A percentile compares a stretch with the other conserved stretches of the same genome.
phyloP scores from a whole-genome alignment of 1,284 basidiomycete species.

The Peniophora sp. region DNA sequence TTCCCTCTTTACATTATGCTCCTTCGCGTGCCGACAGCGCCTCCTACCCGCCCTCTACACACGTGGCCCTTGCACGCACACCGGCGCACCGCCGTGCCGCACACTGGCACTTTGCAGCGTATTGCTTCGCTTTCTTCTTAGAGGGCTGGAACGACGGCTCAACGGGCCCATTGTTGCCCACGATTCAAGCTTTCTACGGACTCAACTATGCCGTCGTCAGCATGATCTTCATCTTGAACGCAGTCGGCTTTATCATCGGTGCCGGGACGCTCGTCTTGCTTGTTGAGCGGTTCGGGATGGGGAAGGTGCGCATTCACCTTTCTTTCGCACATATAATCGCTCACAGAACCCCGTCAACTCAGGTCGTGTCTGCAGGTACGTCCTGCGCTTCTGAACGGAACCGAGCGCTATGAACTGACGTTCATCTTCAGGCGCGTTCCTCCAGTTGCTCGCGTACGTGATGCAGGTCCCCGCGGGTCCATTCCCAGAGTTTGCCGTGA shows the following conservation, averaged over 20 bases:
- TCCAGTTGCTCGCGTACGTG: slow-evolving; percentile 39
- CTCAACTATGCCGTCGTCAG: slow-evolving; percentile 41
- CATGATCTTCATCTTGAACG: slow-evolving; percentile 37
- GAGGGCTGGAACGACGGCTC: slow-evolving; percentile 54
- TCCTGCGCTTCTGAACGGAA: background rate
- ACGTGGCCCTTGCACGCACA: slow-evolving; percentile 9
- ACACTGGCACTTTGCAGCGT: slow-evolving; percentile 23
- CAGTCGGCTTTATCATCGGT: slow-evolving; percentile 43
- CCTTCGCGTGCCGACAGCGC: background rate
- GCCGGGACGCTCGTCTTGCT: slow-evolving; percentile 46
- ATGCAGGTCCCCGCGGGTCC: slow-evolving; percentile 50
- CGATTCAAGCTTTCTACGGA: slow-evolving; percentile 48
- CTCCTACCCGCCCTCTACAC: no score
- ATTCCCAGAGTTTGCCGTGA: slow-evolving; percentile 58
- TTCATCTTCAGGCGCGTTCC: slow-evolving; percentile 25
- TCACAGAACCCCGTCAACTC: slow-evolving; percentile 25
- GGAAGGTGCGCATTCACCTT: slow-evolving; percentile 32
- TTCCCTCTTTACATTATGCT: background rate
- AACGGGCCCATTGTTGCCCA: slow-evolving; percentile 46
- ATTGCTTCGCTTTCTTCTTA: slow-evolving; percentile 31
- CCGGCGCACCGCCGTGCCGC: slow-evolving; percentile 9
- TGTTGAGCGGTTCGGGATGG: slow-evolving; percentile 49
- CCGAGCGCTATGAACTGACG: background rate
- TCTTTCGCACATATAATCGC: background rate
- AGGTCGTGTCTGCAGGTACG: slow-evolving; percentile 14